Percentiles rank a stretch among this genome's conserved stretches.
Conservation (phyloP, 2,329 filamentous ascomycete genomes). For the Saccharata proteae region DNA sequence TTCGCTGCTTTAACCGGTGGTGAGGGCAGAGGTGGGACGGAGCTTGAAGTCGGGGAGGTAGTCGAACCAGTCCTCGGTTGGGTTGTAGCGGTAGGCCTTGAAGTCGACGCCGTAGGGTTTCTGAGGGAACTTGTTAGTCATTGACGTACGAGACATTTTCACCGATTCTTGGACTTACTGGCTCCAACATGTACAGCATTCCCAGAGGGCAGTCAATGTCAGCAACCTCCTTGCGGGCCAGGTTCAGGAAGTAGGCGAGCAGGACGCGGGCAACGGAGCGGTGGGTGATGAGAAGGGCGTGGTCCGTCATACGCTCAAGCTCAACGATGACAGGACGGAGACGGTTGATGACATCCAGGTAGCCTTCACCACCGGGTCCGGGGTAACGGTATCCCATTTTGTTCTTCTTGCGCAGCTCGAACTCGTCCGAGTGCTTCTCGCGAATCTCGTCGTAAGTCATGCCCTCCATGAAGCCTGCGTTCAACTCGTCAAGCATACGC, state of each 20-base stretch:
- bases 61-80: constrained; percentile 66
- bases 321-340: constrained; percentile 92
- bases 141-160: constrained; percentile 17
- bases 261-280: constrained; percentile 85
- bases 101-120: constrained; percentile 98
- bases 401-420: constrained; percentile 62
- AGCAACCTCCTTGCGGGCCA: constrained; percentile 82
- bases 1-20: too few species aligned
- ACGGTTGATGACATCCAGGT: constrained; percentile 92
- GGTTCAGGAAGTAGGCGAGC: constrained; percentile 91
- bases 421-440: constrained; percentile 68
- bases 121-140: constrained; percentile 6
- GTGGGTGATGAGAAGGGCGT: constrained; percentile 84
- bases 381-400: constrained; percentile 97
- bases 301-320: constrained; percentile 92
- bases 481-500: constrained; percentile 95
- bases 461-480: constrained; percentile 85
- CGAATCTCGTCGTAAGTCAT: constrained; percentile 90
- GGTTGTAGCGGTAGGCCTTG: constrained; percentile 86
- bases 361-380: constrained; percentile 88
- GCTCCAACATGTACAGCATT: constrained; percentile 88
- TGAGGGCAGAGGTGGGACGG: too few species aligned
- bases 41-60: constrained; percentile 76
- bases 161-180: too few species aligned
- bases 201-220: constrained; percentile 89